phyloP scores from a whole-genome alignment of 371 early-diverging fungal genomes.

The Mortierella sp. region DNA sequence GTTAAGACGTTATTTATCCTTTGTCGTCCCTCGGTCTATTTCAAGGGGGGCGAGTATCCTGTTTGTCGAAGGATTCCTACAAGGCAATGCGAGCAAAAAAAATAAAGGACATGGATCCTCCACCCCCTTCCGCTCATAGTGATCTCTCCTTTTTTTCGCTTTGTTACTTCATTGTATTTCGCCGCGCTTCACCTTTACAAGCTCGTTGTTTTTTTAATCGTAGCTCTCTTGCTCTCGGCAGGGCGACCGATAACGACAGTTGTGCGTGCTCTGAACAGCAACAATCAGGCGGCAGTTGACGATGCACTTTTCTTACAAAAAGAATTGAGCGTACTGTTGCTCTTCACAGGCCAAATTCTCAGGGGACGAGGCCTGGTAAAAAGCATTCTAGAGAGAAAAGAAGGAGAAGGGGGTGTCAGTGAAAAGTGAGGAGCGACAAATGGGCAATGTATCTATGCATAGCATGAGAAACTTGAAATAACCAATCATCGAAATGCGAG shows the following conservation, averaged over 20 bases:
- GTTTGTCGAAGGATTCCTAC: background rate
- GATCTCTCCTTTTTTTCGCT: background rate
- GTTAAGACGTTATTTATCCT: background rate
- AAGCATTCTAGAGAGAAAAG: background rate
- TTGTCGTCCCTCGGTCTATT: background rate
- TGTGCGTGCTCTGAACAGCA: background rate
- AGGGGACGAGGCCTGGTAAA: background rate
- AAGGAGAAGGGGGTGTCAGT: background rate
- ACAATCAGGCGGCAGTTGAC: background rate
- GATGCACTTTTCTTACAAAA: background rate
- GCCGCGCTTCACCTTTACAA: background rate
- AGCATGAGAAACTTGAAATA: background rate
- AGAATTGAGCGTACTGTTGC: background rate
- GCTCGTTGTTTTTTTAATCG: background rate
- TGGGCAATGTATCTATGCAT: background rate
- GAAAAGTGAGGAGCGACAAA: background rate
- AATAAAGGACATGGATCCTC: background rate
- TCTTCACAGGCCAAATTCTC: background rate
- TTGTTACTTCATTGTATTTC: background rate
- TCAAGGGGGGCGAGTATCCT: background rate
- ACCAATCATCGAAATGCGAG: background rate
- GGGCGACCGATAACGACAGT: background rate
- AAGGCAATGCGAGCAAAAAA: background rate
- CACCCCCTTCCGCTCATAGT: background rate
- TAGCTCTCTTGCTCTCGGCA: background rate